phyloP scores from a whole-genome alignment of 2,329 filamentous ascomycete genomes.

The Alternaria solani region DNA sequence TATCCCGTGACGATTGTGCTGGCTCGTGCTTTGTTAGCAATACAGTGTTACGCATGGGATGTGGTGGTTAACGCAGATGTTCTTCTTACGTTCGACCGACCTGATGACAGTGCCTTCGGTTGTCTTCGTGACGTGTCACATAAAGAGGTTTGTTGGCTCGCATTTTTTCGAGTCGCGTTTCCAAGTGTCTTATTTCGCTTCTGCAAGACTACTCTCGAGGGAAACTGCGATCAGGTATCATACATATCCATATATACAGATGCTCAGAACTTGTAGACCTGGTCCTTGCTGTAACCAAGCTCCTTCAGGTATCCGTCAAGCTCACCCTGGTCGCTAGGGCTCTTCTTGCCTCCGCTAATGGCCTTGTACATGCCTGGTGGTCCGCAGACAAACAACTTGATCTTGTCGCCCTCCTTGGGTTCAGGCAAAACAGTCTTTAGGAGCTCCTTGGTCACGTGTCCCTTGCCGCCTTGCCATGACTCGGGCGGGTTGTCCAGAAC shows the following conservation, averaged over 20 bases:
- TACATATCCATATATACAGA: constrained; percentile 23
- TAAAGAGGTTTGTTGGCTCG: background rate
- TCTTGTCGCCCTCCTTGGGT: constrained; percentile 81
- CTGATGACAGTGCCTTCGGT: background rate
- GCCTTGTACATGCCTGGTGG: constrained; percentile 94
- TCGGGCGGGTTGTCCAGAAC: constrained; percentile 84
- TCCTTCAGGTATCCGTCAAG: constrained; percentile 82
- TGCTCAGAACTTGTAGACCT: constrained; percentile 80
- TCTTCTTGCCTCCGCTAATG: constrained; percentile 87
- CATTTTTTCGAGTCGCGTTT: background rate
- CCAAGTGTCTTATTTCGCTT: background rate
- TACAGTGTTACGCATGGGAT: background rate
- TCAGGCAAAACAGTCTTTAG: constrained; percentile 94
- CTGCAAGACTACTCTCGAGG: constrained; percentile 11
- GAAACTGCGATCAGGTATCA: constrained; percentile 25
- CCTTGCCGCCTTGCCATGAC: constrained; percentile 78
- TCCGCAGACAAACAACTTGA: constrained; percentile 97
- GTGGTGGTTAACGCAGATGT: background rate
- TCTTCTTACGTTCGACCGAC: background rate
- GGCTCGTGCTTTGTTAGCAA: background rate
- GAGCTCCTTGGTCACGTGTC: constrained; percentile 87
- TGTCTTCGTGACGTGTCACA: background rate
- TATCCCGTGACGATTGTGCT: background rate
- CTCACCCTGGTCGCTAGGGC: constrained; percentile 93
- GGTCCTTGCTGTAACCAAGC: constrained; percentile 82